Evolutionary conservation across 106 monocot species (phyloP).

Genomic region (Acorus calamus): DNA sequence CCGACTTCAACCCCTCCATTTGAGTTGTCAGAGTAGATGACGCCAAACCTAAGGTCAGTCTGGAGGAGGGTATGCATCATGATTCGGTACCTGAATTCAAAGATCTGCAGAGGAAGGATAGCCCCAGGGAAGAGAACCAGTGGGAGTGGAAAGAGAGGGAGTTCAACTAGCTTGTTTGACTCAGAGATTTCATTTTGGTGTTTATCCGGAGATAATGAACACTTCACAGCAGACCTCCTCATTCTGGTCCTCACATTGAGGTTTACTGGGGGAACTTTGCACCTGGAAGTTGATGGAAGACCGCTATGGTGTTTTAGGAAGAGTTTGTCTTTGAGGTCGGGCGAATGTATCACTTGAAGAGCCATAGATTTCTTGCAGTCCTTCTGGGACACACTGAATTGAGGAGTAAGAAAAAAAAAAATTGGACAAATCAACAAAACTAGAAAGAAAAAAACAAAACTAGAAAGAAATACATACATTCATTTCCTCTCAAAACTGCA

Average conservation of each 20-base stretch:
- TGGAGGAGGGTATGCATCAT: constrained; percentile 38
- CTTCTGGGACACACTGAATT: no score
- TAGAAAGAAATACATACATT: no score
- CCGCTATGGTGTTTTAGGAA: background rate
- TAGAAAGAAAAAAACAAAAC: no score
- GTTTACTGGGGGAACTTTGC: background rate
- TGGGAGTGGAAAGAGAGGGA: constrained; percentile 23
- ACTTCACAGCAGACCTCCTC: background rate
- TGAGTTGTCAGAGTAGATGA: constrained; percentile 18
- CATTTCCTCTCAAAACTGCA: no score
- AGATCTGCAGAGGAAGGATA: constrained; percentile 19
- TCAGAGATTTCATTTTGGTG: constrained; percentile 7
- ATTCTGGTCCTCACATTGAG: background rate
- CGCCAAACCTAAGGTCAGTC: constrained; percentile 21
- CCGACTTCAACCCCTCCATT: constrained; percentile 20
- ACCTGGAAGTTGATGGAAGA: background rate
- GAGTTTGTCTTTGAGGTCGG: background rate
- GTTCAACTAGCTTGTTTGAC: constrained; percentile 14
- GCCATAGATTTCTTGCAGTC: constrained; percentile 1
- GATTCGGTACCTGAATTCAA: constrained; percentile 35
- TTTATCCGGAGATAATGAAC: constrained; percentile 2
- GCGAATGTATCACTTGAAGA: background rate
- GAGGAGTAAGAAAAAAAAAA: no score
- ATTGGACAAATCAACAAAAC: no score
- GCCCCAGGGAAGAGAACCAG: constrained; percentile 28